Evolutionary conservation across 2,329 filamentous ascomycete species (phyloP).

Genomic region (Sclerotinia borealis): DNA sequence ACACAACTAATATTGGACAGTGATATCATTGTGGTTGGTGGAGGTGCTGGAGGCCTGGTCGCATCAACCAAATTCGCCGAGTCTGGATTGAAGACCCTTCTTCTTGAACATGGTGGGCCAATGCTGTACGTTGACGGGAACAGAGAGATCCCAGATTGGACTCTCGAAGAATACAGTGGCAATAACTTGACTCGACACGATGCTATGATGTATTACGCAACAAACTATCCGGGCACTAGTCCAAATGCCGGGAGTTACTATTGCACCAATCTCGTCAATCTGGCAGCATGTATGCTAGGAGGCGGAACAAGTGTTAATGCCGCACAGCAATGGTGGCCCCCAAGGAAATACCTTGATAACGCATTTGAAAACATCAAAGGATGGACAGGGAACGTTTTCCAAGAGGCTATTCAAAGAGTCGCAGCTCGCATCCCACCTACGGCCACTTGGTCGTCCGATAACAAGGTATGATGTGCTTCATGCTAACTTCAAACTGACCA

Average conservation of each 20-base stretch:
- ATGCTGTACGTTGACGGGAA: constrained; percentile 3
- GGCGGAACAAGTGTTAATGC: constrained; percentile 5
- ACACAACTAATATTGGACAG: not conserved
- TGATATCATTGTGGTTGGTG: constrained; percentile 5
- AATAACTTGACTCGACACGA: not conserved
- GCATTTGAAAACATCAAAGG: not conserved
- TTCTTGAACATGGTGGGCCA: constrained; percentile 1
- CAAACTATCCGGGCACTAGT: not conserved
- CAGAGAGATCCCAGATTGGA: constrained; percentile 4
- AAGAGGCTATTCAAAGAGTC: not conserved
- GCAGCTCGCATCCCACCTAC: not conserved
- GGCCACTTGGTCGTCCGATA: not conserved
- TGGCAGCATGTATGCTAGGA: constrained; percentile 6
- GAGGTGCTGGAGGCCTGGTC: not conserved
- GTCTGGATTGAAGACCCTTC: constrained; percentile 3
- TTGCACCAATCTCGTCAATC: not conserved
- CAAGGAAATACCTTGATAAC: not conserved
- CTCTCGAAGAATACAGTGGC: not conserved
- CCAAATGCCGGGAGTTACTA: not conserved
- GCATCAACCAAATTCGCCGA: constrained; percentile 1
- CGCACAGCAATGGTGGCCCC: constrained; percentile 4
- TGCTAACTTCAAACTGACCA: not conserved
- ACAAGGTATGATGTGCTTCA: not conserved
- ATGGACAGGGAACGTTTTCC: not conserved
- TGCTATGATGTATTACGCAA: not conserved